Evolutionary conservation across 2,329 filamentous ascomycete species (phyloP).

Genomic region (Atkinsonella hypoxylon): DNA sequence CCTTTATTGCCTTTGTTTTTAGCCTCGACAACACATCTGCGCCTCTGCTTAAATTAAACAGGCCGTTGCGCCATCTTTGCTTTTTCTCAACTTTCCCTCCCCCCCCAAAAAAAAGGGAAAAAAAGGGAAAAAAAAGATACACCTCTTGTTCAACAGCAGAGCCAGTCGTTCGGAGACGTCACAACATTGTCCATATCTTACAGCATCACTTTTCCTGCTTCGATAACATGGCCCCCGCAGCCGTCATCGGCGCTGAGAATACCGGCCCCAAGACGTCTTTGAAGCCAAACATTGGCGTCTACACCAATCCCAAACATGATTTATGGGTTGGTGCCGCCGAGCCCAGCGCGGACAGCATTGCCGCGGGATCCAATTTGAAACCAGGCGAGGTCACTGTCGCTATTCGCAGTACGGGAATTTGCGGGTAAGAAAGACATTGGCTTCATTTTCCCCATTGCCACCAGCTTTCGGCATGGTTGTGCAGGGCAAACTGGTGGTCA

Average conservation of each 20-base stretch:
- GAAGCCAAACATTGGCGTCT: conserved; percentile 90
- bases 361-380: conserved; percentile 55
- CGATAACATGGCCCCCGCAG: conserved; percentile 2
- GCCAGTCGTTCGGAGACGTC: background rate
- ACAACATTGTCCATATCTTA: background rate
- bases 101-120: too few species aligned
- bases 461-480: too few species aligned
- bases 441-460: background rate
- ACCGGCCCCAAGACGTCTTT: conserved; percentile 16
- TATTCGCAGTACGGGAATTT: conserved; percentile 91
- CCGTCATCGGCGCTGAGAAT: conserved; percentile 4
- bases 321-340: conserved; percentile 75
- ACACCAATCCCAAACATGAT: conserved; percentile 86
- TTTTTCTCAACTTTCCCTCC: background rate
- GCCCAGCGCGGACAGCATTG: conserved; percentile 64
- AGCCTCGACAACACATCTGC: background rate
- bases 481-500: too few species aligned
- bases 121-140: background rate
- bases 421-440: conserved; percentile 49
- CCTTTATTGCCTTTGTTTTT: background rate
- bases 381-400: conserved; percentile 78
- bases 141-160: too few species aligned
- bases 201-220: background rate
- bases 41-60: background rate
- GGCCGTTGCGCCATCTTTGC: background rate